Percentiles rank a stretch among this genome's conserved stretches.
These are phyloP conservation scores for Calonectria pauciramosa DNA, from an alignment of 2,329 filamentous ascomycete genomes.

Conservation along the genomic window DNA sequence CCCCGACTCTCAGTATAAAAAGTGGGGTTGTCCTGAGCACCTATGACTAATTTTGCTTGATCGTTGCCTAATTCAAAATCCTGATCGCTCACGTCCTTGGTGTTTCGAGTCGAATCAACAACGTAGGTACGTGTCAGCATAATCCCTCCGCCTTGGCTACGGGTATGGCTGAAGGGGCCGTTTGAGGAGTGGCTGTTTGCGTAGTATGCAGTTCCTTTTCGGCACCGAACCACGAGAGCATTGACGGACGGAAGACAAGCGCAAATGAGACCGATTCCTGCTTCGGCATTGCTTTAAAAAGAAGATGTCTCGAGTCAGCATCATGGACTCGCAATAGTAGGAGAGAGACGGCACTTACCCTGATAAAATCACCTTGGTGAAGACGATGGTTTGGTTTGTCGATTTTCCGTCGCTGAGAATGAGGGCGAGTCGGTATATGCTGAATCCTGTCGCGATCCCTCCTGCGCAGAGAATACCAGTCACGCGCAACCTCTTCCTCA, in stretches of 20 bases:
- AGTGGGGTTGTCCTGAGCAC: slow-evolving; percentile 31
- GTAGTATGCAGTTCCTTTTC: slow-evolving; percentile 40
- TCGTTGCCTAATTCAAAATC: slow-evolving; percentile 38
- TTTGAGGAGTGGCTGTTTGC: slow-evolving; percentile 33
- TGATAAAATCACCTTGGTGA: slow-evolving; percentile 37
- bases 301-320: fast-evolving
- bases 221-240: slow-evolving; percentile 31
- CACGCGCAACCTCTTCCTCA: slow-evolving; percentile 30
- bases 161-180: slow-evolving; percentile 15
- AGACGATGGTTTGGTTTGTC: slow-evolving; percentile 31
- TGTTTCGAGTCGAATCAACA: slow-evolving; percentile 37
- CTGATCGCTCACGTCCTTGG: slow-evolving; percentile 24
- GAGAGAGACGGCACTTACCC: slow-evolving; percentile 12
- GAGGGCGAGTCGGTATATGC: slow-evolving; percentile 34
- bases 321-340: fast-evolving
- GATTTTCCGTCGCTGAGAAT: slow-evolving; percentile 33
- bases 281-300: slow-evolving; percentile 33
- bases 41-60: slow-evolving; percentile 38
- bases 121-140: slow-evolving; percentile 48
- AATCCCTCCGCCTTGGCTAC: slow-evolving; percentile 40
- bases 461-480: slow-evolving; percentile 38
- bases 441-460: slow-evolving; percentile 34
- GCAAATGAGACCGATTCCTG: slow-evolving; percentile 34
- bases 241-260: slow-evolving; percentile 38
- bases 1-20: slow-evolving; percentile 26